phyloP scores from a whole-genome alignment of 2,329 filamentous ascomycete genomes.

The Scedosporium apiospermum region DNA sequence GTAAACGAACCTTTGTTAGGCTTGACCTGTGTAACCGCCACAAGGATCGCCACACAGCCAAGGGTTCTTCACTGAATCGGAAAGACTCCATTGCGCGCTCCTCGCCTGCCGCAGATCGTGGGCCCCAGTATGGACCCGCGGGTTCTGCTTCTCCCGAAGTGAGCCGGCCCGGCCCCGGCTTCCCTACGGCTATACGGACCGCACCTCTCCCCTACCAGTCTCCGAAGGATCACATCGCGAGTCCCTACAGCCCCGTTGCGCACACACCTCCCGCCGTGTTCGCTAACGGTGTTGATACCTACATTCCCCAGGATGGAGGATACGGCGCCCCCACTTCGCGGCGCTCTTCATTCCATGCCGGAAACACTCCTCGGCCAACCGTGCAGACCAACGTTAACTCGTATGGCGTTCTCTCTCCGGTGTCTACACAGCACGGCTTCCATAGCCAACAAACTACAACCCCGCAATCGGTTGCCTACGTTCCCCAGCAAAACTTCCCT shows the following conservation, averaged over 20 bases:
- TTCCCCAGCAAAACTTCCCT: constrained; percentile 51
- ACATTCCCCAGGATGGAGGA: constrained; percentile 29
- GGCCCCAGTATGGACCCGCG: constrained; percentile 27
- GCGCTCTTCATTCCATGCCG: constrained; percentile 26
- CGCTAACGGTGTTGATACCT: constrained; percentile 30
- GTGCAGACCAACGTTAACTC: constrained; percentile 36
- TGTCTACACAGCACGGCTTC: constrained; percentile 38
- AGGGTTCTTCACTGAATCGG: constrained; percentile 66
- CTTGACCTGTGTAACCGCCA: constrained; percentile 86
- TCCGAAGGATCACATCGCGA: constrained; percentile 31
- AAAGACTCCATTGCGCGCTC: constrained; percentile 40
- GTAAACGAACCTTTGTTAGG: constrained; percentile 81
- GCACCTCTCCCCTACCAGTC: constrained; percentile 35
- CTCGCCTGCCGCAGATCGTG: constrained; percentile 25
- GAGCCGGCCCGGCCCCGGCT: constrained; percentile 32
- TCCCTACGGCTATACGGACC: constrained; percentile 26
- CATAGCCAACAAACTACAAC: constrained; percentile 35
- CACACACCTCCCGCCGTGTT: constrained; percentile 29
- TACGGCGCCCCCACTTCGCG: constrained; percentile 22
- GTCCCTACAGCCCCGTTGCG: constrained; percentile 37
- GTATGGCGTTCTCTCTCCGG: constrained; percentile 45
- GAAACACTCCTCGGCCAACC: constrained; percentile 32
- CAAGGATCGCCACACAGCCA: constrained; percentile 69
- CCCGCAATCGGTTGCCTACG: constrained; percentile 40
- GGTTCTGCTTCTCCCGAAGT: constrained; percentile 38